phyloP scores from a whole-genome alignment of 345 rosid species.

The Bruguiera gymnorhiza region DNA sequence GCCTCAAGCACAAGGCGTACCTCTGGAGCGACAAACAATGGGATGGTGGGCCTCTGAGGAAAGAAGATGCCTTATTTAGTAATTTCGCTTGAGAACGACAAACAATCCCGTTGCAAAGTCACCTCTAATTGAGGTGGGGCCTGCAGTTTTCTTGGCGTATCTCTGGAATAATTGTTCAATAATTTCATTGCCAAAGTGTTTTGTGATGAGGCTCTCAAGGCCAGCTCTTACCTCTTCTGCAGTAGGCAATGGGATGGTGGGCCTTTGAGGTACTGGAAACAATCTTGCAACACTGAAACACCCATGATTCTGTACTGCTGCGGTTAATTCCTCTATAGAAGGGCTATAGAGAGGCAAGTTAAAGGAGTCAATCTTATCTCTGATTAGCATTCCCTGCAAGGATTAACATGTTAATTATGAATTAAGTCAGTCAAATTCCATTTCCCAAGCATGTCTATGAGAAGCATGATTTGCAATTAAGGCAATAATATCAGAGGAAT shows the following conservation, averaged over 20 bases:
- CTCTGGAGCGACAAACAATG: too few species aligned
- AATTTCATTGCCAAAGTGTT: conserved; percentile 4
- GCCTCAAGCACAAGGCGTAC: too few species aligned
- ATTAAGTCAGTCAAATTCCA: too few species aligned
- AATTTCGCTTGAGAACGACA: conserved; percentile 15
- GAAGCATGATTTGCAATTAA: too few species aligned
- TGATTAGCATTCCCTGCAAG: not conserved
- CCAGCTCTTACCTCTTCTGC: not conserved
- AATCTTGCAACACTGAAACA: not conserved
- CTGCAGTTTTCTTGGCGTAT: not conserved
- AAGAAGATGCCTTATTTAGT: too few species aligned
- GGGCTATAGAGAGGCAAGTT: conserved; percentile 11
- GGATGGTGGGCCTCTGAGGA: not conserved
- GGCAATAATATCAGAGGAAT: too few species aligned
- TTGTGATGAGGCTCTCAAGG: not conserved
- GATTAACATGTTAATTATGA: too few species aligned
- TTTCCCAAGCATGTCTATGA: too few species aligned
- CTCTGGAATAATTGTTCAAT: conserved; percentile 9
- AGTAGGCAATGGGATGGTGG: not conserved
- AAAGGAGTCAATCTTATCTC: not conserved
- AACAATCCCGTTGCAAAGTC: not conserved
- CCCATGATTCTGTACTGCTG: not conserved
- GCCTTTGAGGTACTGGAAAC: not conserved
- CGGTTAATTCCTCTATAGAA: conserved; percentile 7
- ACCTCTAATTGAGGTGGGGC: not conserved